Percentiles rank a stretch among this genome's conserved stretches.
Conservation (phyloP, 2,329 filamentous ascomycete genomes). For the Aspergillus bombycis region DNA sequence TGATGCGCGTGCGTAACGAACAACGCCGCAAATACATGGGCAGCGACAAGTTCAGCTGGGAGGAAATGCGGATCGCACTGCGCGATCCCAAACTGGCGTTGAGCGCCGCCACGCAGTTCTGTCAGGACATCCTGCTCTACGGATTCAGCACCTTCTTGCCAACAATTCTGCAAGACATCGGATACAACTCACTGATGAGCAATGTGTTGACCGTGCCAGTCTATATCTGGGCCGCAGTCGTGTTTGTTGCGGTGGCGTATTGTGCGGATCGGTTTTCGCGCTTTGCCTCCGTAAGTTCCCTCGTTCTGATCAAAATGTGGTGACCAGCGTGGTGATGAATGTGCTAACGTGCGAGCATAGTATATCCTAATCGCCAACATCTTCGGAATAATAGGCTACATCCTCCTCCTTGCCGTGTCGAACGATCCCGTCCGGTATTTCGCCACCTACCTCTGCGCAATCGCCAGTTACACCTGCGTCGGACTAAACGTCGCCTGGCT, state of each 20-base stretch:
- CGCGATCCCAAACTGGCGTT: slow-evolving; percentile 57
- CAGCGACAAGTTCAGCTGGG: slow-evolving; percentile 54
- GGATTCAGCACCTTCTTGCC: slow-evolving; percentile 64
- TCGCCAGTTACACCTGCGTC: slow-evolving; percentile 52
- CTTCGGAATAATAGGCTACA: slow-evolving; percentile 54
- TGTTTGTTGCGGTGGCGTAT: slow-evolving; percentile 51
- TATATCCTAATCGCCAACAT: slow-evolving; percentile 43
- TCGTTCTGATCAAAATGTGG: neutral
- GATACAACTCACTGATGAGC: slow-evolving; percentile 54
- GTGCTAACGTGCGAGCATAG: slow-evolving; percentile 20
- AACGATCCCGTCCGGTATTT: slow-evolving; percentile 56
- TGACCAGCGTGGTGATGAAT: fast-evolving
- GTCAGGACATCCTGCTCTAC: slow-evolving; percentile 56
- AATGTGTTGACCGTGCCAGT: slow-evolving; percentile 61
- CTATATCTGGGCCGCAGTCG: slow-evolving; percentile 54
- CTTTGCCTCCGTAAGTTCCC: slow-evolving; percentile 31
- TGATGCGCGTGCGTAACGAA: slow-evolving; percentile 54
- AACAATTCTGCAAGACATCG: slow-evolving; percentile 57
- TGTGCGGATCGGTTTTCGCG: slow-evolving; percentile 49
- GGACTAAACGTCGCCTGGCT: slow-evolving; percentile 54
- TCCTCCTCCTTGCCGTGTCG: slow-evolving; percentile 52
- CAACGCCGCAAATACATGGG: slow-evolving; percentile 55
- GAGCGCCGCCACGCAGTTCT: slow-evolving; percentile 55
- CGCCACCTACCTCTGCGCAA: slow-evolving; percentile 53
- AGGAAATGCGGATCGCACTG: slow-evolving; percentile 52